These are phyloP conservation scores for Balamuthia mandrillaris DNA, from an alignment of 208 protist species.

Conservation along the genomic window DNA sequence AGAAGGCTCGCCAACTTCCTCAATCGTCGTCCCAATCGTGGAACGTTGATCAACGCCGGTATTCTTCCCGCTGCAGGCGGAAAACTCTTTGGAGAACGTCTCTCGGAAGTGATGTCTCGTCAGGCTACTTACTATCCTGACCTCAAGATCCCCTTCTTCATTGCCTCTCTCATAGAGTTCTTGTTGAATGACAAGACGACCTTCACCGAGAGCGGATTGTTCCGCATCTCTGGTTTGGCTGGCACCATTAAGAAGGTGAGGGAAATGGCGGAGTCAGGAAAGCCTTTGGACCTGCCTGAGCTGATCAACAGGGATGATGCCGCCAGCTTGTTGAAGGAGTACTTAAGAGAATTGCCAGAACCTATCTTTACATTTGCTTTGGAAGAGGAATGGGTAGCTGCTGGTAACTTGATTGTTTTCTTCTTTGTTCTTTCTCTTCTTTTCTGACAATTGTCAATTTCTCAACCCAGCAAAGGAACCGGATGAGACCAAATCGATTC, in stretches of 20 bases:
- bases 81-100: no score
- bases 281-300: background rate
- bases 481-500: background rate
- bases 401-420: background rate
- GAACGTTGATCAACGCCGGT: no score
- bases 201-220: constrained; percentile 27
- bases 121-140: background rate
- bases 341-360: constrained; percentile 26
- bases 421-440: background rate
- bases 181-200: background rate
- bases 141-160: constrained; percentile 13
- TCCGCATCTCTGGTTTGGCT: constrained; percentile 25
- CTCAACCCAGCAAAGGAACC: background rate
- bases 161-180: background rate
- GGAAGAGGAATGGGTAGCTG: background rate
- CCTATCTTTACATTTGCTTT: constrained; percentile 12
- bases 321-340: constrained; percentile 28
- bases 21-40: no score
- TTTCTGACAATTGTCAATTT: no score
- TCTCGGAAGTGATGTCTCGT: constrained; percentile 18
- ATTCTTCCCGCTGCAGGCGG: no score
- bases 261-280: background rate
- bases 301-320: background rate
- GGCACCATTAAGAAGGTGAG: constrained; percentile 1
- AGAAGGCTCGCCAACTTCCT: no score